Conservation (phyloP, 768 basidiomycete species). For the Boletus tylopilopsis region DNA sequence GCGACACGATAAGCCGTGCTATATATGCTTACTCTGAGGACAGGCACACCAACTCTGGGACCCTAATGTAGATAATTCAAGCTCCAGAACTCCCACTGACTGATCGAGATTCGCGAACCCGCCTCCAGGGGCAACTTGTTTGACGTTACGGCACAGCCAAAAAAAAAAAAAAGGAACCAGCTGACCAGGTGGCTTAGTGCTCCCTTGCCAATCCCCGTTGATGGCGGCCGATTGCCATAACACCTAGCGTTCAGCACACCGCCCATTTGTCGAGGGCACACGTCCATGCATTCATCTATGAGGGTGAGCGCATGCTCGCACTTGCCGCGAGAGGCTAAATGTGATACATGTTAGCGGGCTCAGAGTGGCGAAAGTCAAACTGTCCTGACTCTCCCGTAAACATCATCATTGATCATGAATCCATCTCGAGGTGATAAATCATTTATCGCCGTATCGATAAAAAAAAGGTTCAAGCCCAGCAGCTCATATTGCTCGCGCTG, state of each 20-base stretch:
- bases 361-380: not conserved
- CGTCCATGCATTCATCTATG: not conserved
- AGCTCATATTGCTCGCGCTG: too few species aligned
- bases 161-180: constrained; percentile 1
- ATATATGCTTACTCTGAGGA: constrained; percentile 2
- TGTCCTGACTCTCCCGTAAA: too few species aligned
- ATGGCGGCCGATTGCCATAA: not conserved
- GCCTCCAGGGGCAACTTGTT: constrained; percentile 19
- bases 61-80: constrained; percentile 11
- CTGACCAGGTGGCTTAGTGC: not conserved
- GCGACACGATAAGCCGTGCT: not conserved
- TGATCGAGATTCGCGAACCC: not conserved
- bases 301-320: not conserved
- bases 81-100: not conserved
- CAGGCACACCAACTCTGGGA: constrained; percentile 8
- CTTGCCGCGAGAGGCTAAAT: not conserved
- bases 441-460: not conserved
- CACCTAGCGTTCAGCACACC: not conserved
- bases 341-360: not conserved
- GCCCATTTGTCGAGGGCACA: not conserved
- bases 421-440: too few species aligned
- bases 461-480: not conserved
- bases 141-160: constrained; percentile 13
- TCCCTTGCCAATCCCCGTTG: not conserved
- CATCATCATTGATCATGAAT: too few species aligned